Conservation (phyloP, 176 grass and related monocot genomes). For the Aegilops umbellulata region DNA sequence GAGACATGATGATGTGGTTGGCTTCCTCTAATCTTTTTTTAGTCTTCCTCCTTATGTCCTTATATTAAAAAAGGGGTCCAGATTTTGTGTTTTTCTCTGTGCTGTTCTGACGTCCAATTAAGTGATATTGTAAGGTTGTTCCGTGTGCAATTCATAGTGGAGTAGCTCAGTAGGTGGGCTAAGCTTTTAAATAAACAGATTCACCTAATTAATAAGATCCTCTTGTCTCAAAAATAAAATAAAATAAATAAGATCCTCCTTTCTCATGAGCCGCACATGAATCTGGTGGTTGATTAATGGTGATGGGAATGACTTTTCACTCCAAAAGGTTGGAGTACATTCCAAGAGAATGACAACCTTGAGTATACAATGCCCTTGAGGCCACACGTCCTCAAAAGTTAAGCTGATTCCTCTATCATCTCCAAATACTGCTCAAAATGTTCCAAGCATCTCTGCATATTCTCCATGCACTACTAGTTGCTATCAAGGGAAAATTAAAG, state of each 20-base stretch:
- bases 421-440: conserved; percentile 3
- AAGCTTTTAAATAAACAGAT: conserved; percentile 30
- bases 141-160: conserved; percentile 2
- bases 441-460: conserved; percentile 19
- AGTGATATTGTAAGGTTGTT: not conserved
- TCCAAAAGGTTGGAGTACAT: conserved; percentile 32
- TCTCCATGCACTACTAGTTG: conserved; percentile 18
- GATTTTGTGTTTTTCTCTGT: conserved; percentile 19
- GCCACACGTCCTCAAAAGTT: conserved; percentile 20
- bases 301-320: conserved; percentile 37
- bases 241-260: conserved; percentile 14
- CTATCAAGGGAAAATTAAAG: conserved; percentile 6
- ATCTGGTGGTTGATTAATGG: conserved; percentile 28
- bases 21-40: not conserved
- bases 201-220: conserved; percentile 9
- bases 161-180: not conserved
- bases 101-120: conserved; percentile 19
- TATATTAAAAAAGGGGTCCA: not conserved
- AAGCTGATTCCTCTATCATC: conserved; percentile 1
- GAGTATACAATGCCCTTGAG: conserved; percentile 15
- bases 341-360: conserved; percentile 54
- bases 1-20: not conserved
- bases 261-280: conserved; percentile 28
- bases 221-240: not conserved
- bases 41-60: not conserved